These are phyloP conservation scores for Echria macrotheca DNA, from an alignment of 495 filamentous ascomycete genomes.

Conservation along the genomic window DNA sequence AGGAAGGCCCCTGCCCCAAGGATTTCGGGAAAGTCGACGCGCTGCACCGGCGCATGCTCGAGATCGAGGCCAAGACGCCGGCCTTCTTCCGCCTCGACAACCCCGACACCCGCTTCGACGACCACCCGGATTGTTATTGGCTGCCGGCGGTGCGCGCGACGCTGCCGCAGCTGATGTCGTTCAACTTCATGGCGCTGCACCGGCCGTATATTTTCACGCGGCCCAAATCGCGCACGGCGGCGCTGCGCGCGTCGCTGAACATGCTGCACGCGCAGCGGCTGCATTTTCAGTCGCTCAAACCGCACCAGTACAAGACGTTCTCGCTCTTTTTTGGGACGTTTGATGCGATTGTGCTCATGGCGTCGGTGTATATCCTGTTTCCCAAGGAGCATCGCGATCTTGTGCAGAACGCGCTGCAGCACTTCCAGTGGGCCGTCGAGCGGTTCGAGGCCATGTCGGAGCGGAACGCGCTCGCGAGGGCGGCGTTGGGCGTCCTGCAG, in stretches of 20 bases:
- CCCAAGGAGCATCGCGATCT: constrained; percentile 42
- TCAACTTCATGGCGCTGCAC: constrained; percentile 56
- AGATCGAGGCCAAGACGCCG: constrained; percentile 44
- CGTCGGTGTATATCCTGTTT: constrained; percentile 53
- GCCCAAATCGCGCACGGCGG: constrained; percentile 43
- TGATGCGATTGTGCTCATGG: constrained; percentile 56
- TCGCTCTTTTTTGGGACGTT: constrained; percentile 54
- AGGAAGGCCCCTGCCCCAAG: constrained; percentile 46
- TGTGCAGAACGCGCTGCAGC: constrained; percentile 39
- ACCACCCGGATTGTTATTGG: constrained; percentile 46
- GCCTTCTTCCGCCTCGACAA: constrained; percentile 48
- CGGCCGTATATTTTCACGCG: constrained; percentile 58
- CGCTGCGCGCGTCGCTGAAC: constrained; percentile 48
- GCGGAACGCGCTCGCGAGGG: constrained; percentile 46
- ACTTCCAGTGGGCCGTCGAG: constrained; percentile 49
- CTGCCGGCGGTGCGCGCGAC: constrained; percentile 41
- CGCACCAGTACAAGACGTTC: constrained; percentile 51
- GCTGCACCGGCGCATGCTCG: constrained; percentile 46
- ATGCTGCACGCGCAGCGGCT: constrained; percentile 51
- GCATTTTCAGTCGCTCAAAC: constrained; percentile 44
- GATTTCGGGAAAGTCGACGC: constrained; percentile 49
- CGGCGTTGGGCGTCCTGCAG: constrained; percentile 46
- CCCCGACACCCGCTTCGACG: constrained; percentile 51
- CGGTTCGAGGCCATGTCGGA: constrained; percentile 46
- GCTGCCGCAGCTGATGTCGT: constrained; percentile 42